Evolutionary conservation across 2,329 filamentous ascomycete genomes (phyloP).

Genomic region (Fusarium chaquense): DNA sequence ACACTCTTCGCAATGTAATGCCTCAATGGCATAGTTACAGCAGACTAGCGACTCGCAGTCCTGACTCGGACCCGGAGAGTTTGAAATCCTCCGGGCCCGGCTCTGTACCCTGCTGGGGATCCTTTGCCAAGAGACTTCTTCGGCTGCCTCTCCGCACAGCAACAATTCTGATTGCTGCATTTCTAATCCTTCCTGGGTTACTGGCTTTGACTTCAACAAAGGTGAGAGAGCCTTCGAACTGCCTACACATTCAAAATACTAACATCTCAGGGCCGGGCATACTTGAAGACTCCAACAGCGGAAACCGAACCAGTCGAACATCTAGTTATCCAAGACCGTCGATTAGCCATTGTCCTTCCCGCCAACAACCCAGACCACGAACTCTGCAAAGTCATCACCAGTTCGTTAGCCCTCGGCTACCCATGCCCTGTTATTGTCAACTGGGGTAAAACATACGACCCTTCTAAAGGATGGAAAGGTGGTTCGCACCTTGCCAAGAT

Average conservation of each 20-base stretch:
- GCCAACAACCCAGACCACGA: constrained; percentile 39
- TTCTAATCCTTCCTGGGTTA: background rate
- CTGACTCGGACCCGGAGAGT: background rate
- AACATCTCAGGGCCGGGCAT: background rate
- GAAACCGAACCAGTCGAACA: background rate
- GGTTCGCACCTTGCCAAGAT: constrained; percentile 48
- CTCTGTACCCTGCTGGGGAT: rapidly evolving
- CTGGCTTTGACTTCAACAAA: background rate
- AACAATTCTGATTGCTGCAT: rapidly evolving
- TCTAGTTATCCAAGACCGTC: constrained; percentile 15
- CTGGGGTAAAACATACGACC: constrained; percentile 39
- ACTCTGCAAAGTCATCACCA: constrained; percentile 47
- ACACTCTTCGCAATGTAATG: background rate
- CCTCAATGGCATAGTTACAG: background rate
- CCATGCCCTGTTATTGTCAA: constrained; percentile 48
- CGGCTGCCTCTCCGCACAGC: background rate
- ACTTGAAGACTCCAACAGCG: background rate
- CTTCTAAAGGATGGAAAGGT: constrained; percentile 21
- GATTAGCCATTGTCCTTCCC: constrained; percentile 34
- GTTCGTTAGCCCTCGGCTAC: constrained; percentile 43
- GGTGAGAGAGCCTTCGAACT: background rate
- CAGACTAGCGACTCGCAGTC: background rate
- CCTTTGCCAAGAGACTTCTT: background rate
- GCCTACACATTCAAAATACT: background rate
- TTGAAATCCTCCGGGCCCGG: background rate